phyloP scores from a whole-genome alignment of 192 early-diverging fungal species.

The Coemansia furcata region DNA sequence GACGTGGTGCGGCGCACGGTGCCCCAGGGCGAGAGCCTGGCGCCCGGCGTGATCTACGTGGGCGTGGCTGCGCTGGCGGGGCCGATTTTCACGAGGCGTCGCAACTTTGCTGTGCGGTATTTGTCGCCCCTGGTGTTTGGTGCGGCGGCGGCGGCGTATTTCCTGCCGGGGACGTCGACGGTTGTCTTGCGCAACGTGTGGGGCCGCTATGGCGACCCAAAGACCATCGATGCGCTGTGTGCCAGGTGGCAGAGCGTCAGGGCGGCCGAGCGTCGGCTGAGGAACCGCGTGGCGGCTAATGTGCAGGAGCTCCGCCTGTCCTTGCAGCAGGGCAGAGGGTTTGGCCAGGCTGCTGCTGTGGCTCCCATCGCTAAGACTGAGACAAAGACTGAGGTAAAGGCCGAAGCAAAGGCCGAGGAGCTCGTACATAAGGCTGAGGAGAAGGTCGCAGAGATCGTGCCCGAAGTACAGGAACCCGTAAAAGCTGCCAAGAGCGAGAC shows the following conservation, averaged over 20 bases:
- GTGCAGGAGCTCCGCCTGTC: constrained; percentile 40
- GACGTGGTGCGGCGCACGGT: constrained; percentile 28
- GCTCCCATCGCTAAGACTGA: constrained; percentile 1
- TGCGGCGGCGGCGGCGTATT: constrained; percentile 21
- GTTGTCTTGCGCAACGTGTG: constrained; percentile 44
- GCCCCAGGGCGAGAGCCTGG: constrained; percentile 30
- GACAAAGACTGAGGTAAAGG: too few relatives aligned
- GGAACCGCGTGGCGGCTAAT: background rate
- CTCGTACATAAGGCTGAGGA: background rate
- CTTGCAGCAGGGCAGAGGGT: constrained; percentile 35
- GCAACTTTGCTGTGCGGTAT: constrained; percentile 44
- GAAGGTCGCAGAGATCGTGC: background rate
- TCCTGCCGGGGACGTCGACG: constrained; percentile 45
- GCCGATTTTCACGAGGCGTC: constrained; percentile 41
- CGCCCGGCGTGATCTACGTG: constrained; percentile 46
- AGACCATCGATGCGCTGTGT: constrained; percentile 13
- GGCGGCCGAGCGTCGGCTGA: background rate
- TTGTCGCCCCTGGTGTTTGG: constrained; percentile 46
- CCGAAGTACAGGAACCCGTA: background rate
- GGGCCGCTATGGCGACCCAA: constrained; percentile 47
- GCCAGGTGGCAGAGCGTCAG: constrained; percentile 6
- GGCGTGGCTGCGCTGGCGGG: constrained; percentile 47
- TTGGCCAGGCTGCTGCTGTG: background rate
- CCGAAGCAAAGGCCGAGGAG: background rate
- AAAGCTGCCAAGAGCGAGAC: background rate